Base-by-base conservation (phyloP, 345 rosid species). In the Aurinia saxatilis region DNA sequence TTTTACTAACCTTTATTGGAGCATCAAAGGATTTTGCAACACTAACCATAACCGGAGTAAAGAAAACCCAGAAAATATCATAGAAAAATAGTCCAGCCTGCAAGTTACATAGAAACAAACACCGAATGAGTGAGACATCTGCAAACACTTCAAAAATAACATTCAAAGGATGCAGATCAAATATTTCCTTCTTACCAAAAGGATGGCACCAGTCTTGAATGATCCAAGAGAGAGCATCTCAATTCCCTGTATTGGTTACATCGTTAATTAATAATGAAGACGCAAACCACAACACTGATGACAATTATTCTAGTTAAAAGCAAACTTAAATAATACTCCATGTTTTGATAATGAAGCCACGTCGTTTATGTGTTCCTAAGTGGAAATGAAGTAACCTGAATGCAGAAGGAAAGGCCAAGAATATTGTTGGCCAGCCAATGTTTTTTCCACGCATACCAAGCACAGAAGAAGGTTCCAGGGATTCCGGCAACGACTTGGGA, bases 161-260 rank as follows among this genome's bases (percentile, higher is more conserved):
- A 65, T 50, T 47, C 25, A 48, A 52, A 17, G 31, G 50, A 31
- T 5, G 58, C 7, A 45, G 35, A 29, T 15, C 31, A 42, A 13
- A 42, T 62, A 11, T 14, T 3, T 54, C 61, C 46, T 60, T 58
- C 78, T 81, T 82, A 90, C 97, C 92, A 93, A 73, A 54, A 90
- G 95, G 64, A 93, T 90, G 67, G 89, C 97, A 57, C 99, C 99
- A 57, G 97, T 93, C 81, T 88, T 90, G 54, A 93, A 93, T 34
- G 99, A 86, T 34, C 96, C 97, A 49, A 95, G 97, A 67, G 96
- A 90, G 68, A 95, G 97, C 96, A 90, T 93, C 81, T 93, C 99
- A 78, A 90, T 93, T 53, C 99, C 99, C 99, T 93, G 67, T 12
- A 66, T 10, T 6, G n/a, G 8, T 33, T 27, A 10, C 29, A 41